A percentile compares a stretch with the other conserved stretches of the same genome.
Evolutionary conservation across 805 yeast species (phyloP).

Genomic region (Candida quercuum): DNA sequence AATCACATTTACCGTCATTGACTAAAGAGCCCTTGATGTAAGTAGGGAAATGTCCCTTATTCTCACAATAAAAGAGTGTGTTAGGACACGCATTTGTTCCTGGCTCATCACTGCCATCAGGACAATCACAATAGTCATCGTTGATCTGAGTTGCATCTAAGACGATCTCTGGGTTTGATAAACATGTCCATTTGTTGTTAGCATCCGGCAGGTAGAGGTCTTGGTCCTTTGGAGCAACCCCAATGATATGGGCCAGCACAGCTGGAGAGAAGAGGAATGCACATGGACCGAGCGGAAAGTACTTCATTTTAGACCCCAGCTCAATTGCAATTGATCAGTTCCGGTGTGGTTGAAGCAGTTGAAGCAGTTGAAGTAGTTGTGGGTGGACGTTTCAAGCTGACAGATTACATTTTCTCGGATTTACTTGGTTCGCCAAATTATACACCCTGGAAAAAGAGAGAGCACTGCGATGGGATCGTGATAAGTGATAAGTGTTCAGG

Average conservation of each 20-base stretch:
- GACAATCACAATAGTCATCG: constrained; percentile 93
- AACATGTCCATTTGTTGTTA: constrained; percentile 62
- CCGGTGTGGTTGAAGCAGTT: no score
- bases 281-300: neutral
- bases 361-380: no score
- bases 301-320: no score
- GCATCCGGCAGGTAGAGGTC: constrained; percentile 45
- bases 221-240: constrained; percentile 25
- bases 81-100: constrained; percentile 80
- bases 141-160: constrained; percentile 62
- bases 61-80: constrained; percentile 64
- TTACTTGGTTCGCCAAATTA: no score
- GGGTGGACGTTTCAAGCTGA: no score
- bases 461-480: no score
- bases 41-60: constrained; percentile 61
- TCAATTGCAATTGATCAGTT: no score
- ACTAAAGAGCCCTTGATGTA: constrained; percentile 64
- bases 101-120: constrained; percentile 97
- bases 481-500: no score
- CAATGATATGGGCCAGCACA: constrained; percentile 4
- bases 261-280: neutral
- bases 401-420: no score
- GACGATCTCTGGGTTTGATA: constrained; percentile 58
- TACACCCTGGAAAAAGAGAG: no score
- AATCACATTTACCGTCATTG: constrained; percentile 91